Conservation (phyloP, 2,329 filamentous ascomycete genomes). For the Pseudogymnoascus sp. region DNA sequence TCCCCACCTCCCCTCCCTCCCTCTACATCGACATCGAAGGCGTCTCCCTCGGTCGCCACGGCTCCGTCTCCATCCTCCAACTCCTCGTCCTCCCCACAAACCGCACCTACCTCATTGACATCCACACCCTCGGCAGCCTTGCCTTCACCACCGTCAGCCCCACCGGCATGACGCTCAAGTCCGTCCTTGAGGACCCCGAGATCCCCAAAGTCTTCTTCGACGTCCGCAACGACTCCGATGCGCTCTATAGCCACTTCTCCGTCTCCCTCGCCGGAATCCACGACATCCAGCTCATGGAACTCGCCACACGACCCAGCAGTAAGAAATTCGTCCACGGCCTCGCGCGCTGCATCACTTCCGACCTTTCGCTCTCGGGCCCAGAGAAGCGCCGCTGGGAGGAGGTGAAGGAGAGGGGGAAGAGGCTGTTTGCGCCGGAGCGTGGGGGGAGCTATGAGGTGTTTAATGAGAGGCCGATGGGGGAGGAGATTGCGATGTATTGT, state of each 20-base stretch:
- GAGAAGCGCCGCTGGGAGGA: constrained; percentile 26
- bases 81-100: constrained; percentile 26
- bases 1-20: constrained; percentile 24
- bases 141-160: constrained; percentile 29
- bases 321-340: constrained; percentile 31
- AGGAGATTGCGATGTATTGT: constrained; percentile 37
- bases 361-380: constrained; percentile 9
- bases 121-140: constrained; percentile 29
- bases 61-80: constrained; percentile 34
- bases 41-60: constrained; percentile 31
- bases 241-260: constrained; percentile 38
- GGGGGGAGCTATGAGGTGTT: constrained; percentile 42
- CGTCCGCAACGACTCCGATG: constrained; percentile 49
- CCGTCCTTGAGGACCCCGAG: constrained; percentile 35
- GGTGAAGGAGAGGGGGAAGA: constrained; percentile 30
- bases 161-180: constrained; percentile 28
- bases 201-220: constrained; percentile 50
- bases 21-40: constrained; percentile 40
- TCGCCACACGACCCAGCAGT: constrained; percentile 29
- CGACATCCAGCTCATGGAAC: constrained; percentile 51
- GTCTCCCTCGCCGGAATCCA: constrained; percentile 38
- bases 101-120: constrained; percentile 34
- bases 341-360: constrained; percentile 29
- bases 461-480: constrained; percentile 35
- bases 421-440: constrained; percentile 33